Percentiles rank a stretch among this genome's conserved stretches.
phyloP scores from a whole-genome alignment of 768 basidiomycete species.

The Strobilomyces echinocephalus region DNA sequence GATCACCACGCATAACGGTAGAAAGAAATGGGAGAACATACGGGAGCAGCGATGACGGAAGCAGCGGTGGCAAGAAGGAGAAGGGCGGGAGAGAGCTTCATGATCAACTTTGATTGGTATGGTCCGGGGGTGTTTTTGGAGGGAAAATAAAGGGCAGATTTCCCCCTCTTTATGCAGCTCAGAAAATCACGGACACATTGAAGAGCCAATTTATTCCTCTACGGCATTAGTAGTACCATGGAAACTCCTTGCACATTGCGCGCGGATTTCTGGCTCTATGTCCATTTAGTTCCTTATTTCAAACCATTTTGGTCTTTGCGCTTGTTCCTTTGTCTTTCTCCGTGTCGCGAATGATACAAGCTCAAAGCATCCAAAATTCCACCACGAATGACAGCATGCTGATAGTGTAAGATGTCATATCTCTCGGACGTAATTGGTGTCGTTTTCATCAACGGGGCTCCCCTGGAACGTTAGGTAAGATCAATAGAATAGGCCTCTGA shows the following conservation, averaged over 20 bases:
- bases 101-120: not conserved
- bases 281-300: not conserved
- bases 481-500: no score
- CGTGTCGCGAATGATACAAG: not conserved
- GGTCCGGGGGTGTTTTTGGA: not conserved
- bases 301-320: not conserved
- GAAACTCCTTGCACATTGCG: not conserved
- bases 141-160: not conserved
- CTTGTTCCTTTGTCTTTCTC: not conserved
- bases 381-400: not conserved
- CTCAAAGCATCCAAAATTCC: not conserved
- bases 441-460: no score
- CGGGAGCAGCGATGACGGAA: not conserved
- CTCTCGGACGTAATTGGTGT: not conserved
- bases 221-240: not conserved
- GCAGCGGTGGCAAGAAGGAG: not conserved
- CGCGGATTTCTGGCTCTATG: not conserved
- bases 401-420: not conserved
- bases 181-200: not conserved
- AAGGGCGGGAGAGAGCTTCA: conserved; percentile 1
- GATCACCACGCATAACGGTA: not conserved
- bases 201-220: not conserved
- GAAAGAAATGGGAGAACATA: not conserved
- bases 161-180: not conserved
- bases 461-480: no score